Conservation (phyloP, 805 yeast genomes). For the Cyberlindnera veronae region DNA sequence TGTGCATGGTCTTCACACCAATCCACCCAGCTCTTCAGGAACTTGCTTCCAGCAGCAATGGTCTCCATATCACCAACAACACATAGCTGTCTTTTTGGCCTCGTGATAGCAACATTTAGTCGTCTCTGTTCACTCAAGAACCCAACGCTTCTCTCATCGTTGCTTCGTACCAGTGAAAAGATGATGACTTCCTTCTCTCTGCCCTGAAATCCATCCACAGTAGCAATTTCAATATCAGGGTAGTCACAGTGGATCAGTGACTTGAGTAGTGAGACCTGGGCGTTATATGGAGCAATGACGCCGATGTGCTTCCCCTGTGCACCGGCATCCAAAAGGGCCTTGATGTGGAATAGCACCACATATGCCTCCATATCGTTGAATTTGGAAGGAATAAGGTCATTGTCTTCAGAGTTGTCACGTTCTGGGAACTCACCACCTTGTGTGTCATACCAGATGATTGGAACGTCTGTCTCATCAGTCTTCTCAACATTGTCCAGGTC, state of each 20-base stretch:
- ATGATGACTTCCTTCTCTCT: conserved; percentile 88
- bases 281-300: conserved; percentile 84
- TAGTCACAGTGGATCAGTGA: conserved; percentile 18
- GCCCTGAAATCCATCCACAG: conserved; percentile 97
- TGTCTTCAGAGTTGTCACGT: conserved; percentile 35
- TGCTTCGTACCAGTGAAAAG: conserved; percentile 78
- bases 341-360: conserved; percentile 56
- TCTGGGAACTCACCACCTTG: conserved; percentile 86
- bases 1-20: conserved; percentile 70
- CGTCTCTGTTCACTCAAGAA: conserved; percentile 77
- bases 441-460: conserved; percentile 85
- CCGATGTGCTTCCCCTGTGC: conserved; percentile 64
- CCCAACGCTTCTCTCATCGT: conserved; percentile 68
- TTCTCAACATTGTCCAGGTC: conserved; percentile 51
- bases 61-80: conserved; percentile 85
- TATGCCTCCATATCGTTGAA: conserved; percentile 74
- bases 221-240: conserved; percentile 65
- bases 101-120: conserved; percentile 88
- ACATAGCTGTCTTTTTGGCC: conserved; percentile 82
- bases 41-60: conserved; percentile 38
- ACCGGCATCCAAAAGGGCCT: conserved; percentile 47
- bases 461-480: conserved; percentile 52
- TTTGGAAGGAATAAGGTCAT: conserved; percentile 47
- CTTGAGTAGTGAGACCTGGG: conserved; percentile 66
- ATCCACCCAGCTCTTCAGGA: conserved; percentile 60